Percentiles rank a stretch among this genome's conserved stretches.
Conservation (phyloP, 2,329 filamentous ascomycete species). For the Beauveria australis region DNA sequence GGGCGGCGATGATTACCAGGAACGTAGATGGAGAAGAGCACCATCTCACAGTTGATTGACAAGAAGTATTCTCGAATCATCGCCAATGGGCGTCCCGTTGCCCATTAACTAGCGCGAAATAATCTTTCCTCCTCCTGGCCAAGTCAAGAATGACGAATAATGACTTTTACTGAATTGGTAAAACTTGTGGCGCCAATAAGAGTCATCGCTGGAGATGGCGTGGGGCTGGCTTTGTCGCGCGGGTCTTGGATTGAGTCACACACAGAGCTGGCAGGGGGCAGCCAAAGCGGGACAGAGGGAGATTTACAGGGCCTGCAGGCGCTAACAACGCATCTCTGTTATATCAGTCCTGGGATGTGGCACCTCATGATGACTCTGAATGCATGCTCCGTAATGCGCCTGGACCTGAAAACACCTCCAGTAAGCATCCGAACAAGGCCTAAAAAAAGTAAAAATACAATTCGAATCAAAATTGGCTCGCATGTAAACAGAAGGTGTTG, state of each 20-base stretch:
- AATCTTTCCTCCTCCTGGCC: not conserved
- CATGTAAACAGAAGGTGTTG: not conserved
- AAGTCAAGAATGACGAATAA: constrained; percentile 8
- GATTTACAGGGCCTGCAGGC: not conserved
- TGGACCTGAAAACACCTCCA: not conserved
- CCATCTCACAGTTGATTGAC: no score
- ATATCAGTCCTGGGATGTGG: not conserved
- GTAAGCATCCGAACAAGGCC: not conserved
- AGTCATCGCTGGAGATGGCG: constrained; percentile 1
- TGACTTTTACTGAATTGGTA: not conserved
- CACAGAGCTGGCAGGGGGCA: not conserved
- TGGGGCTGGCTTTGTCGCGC: constrained; percentile 1
- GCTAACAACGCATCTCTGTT: not conserved
- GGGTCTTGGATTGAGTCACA: constrained; percentile 9
- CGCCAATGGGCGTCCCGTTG: no score
- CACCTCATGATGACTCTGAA: constrained; percentile 2
- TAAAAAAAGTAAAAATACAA: no score
- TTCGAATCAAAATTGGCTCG: not conserved
- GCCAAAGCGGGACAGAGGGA: not conserved
- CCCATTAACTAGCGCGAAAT: not conserved
- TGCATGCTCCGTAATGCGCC: not conserved
- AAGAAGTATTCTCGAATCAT: no score
- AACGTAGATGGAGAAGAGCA: not conserved
- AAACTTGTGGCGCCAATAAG: not conserved
- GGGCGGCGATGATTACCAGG: not conserved